phyloP scores from a whole-genome alignment of 257 asterid species.

The Penstemon eatonii region DNA sequence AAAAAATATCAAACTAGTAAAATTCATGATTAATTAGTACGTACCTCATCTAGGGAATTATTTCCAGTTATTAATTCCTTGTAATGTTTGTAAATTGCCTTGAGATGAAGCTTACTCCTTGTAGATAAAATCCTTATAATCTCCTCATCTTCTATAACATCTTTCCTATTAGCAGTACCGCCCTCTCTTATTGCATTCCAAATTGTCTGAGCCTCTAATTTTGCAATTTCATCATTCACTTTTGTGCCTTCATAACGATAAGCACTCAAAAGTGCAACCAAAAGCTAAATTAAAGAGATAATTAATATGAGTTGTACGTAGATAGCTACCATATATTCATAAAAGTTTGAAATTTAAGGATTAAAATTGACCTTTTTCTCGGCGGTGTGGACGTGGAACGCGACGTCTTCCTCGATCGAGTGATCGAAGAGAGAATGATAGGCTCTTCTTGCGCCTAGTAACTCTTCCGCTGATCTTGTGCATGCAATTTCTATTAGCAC shows the following conservation, averaged over 20 bases:
- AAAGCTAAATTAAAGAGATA: constrained; percentile 19
- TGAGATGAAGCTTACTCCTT: constrained; percentile 74
- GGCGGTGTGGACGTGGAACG: constrained; percentile 43
- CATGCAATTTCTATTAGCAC: constrained; percentile 68
- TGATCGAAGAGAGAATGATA: constrained; percentile 78
- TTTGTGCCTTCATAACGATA: constrained; percentile 75
- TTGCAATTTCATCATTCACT: constrained; percentile 51
- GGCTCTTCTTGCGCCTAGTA: constrained; percentile 79
- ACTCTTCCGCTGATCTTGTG: constrained; percentile 66
- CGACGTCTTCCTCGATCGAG: constrained; percentile 82
- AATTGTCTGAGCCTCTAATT: constrained; percentile 59
- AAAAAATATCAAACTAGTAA: too few relatives aligned
- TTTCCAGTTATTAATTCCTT: constrained; percentile 54
- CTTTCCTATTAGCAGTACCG: constrained; percentile 9
- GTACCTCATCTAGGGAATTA: constrained; percentile 60
- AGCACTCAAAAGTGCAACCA: constrained; percentile 65
- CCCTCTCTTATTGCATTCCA: constrained; percentile 39
- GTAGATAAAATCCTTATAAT: constrained; percentile 63
- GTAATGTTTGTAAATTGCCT: constrained; percentile 56
- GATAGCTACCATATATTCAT: too few relatives aligned
- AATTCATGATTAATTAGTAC: too few relatives aligned
- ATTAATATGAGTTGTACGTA: too few relatives aligned
- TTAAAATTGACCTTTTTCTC: constrained; percentile 46
- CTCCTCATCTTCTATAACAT: constrained; percentile 47
- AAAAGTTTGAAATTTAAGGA: too few relatives aligned